Evolutionary conservation across 768 basidiomycete species (phyloP), one percentile per base, ranked within the genome.

Genomic region (Lentinula boryana): DNA sequence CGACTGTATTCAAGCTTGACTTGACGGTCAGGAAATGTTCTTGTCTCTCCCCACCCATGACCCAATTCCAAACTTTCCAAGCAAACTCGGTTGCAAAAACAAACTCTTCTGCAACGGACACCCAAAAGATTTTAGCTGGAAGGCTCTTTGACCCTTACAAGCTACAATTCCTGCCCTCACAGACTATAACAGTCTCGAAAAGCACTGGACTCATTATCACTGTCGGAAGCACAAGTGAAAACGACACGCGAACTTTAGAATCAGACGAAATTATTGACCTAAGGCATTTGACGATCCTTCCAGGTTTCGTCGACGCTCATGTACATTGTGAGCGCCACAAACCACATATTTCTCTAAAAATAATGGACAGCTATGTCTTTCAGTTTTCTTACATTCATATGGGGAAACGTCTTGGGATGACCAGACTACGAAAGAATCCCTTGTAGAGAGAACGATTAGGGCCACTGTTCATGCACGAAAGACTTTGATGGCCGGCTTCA

Each of bases 331-430:
- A 68, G 80, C 69, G 15, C 41, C 44, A 23, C 48, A 43, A 15
- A 18, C 36, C 9, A 23, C 12, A 8, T 13, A 8, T 21, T 49
- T 36, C 13, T 36, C 5, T 35, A 9, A 16, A 33, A 27, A n/a
- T 31, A 15, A 13, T 50, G 27, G 27, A 27, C 27, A 6, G 18
- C 21, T 31, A 21, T 23, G 9, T 41, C 5, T 23, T 38, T 31
- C 58, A 84, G 84, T 87, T 33, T 86, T 87, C 65, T 71, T 87
- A 5, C 85, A 86, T 65, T 75, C 83, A 1, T 88, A 86, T 66
- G 66, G 75, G 4, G 85, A 87, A 69, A 79, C 79, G 3, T 74
- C 81, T 6, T 88, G 86, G 86, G 73, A 75, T 15, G 84, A 86
- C 65, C 86, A 87, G 64, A 67, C 86, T 15, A 83, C 80, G 4